Evolutionary conservation across 1,284 basidiomycete genomes (phyloP).

Genomic region (Grifola frondosa): DNA sequence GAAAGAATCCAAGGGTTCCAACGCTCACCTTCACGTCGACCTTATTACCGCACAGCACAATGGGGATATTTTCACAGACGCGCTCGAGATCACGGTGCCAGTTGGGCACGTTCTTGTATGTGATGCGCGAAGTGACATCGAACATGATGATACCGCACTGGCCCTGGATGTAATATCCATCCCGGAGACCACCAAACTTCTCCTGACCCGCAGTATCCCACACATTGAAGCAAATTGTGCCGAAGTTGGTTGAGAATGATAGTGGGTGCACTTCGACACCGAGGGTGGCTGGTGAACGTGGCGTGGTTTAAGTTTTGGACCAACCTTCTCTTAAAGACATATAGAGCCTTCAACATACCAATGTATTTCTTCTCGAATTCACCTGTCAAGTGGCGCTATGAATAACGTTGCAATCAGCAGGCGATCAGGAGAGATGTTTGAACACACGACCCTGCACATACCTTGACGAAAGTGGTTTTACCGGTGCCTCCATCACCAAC

Average conservation of each 20-base stretch:
- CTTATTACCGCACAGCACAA: constrained; percentile 99
- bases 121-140: constrained; percentile 99
- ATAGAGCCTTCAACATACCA: constrained; percentile 60
- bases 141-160: constrained; percentile 99
- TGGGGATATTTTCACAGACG: constrained; percentile 99
- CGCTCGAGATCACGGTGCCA: constrained; percentile 99
- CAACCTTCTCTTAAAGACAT: too few relatives aligned
- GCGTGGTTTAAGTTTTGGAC: constrained; percentile 13
- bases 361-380: constrained; percentile 99
- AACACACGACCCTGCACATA: constrained; percentile 35
- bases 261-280: constrained; percentile 99
- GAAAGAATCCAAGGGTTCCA: constrained; percentile 1
- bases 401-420: constrained; percentile 48
- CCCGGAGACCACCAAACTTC: constrained; percentile 98
- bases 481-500: constrained; percentile 99
- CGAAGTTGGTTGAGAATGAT: constrained; percentile 96
- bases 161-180: constrained; percentile 98
- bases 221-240: constrained; percentile 99
- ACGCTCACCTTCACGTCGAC: constrained; percentile 93
- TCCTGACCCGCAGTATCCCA: constrained; percentile 99
- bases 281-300: constrained; percentile 76
- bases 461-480: constrained; percentile 98
- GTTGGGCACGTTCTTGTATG: constrained; percentile 99
- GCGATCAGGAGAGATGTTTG: constrained; percentile 42
- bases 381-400: constrained; percentile 94